Base-by-base conservation (phyloP, 140 eudicot genomes). In the Ambrosia hybrid region DNA sequence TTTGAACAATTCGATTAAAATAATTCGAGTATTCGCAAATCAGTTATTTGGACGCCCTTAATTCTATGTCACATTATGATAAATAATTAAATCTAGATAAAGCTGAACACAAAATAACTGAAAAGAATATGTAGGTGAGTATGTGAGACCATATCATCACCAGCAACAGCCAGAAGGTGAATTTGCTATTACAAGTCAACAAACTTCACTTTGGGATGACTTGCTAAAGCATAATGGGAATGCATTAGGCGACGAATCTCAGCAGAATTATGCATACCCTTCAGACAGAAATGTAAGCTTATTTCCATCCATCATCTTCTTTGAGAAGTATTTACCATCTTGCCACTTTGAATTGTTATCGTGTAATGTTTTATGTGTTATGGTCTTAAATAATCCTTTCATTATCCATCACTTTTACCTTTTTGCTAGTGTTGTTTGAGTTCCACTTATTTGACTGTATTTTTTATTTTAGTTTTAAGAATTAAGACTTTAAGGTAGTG, bases 81-180 rank as follows among this genome's bases (percentile, higher is more conserved):
- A 21, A 43, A 75, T 10, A 21, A 21, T 21, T 21, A 21, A 21
- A 21, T 21, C 57, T 56, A 34, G 33, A 41, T 74, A 26, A 49
- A 66, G 56, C 46, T 36, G 62, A 73, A 68, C 16, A 59, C 21
- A 52, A 64, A 57, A 80, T 86, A 70, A 80, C n/a, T 34, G 71
- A 43, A 53, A 45, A 65, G 67, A 74, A 72, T 67, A 46, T 84
- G 74, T 76, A 86, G 97, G 92, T 83, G 89, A 65, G 67, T 81
- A 72, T 17, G 52, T 48, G 55, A 70, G 76, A 77, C 53, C 72
- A 53, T 64, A 75, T 56, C 86, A 78, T 43, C 80, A 70, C 68
- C 68, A 62, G 49, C 68, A 62, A 62, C 51, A 43, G 37, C 37
- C 49, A 62, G 49, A 62, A n/a, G 51, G 26, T 38, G 49, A 36